A percentile compares a stretch with the other conserved stretches of the same genome.
phyloP scores from a whole-genome alignment of 2,329 filamentous ascomycete genomes.

The Aspergillus pseudoterreus region DNA sequence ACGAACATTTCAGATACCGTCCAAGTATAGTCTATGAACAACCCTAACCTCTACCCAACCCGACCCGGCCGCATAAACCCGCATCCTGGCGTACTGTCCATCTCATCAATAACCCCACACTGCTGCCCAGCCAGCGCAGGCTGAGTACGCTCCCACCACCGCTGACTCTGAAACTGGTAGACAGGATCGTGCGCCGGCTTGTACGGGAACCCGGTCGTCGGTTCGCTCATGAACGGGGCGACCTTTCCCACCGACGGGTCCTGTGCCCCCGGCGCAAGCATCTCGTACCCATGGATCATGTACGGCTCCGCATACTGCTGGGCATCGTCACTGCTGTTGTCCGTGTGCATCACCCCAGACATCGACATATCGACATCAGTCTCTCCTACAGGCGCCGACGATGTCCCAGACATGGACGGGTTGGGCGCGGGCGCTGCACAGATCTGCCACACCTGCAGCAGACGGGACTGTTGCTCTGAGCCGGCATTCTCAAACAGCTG shows the following conservation, averaged over 20 bases:
- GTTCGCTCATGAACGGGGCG: conserved; percentile 16
- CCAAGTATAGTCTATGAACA: no score
- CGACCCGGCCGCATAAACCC: conserved; percentile 7
- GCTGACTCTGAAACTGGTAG: conserved; percentile 30
- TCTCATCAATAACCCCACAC: conserved; percentile 36
- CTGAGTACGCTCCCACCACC: conserved; percentile 36
- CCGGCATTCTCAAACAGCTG: conserved; percentile 75
- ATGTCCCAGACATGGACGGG: no score
- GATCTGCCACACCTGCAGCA: conserved; percentile 83
- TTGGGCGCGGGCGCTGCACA: conserved; percentile 48
- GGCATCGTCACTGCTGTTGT: not conserved
- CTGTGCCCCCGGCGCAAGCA: conserved; percentile 62
- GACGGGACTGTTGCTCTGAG: conserved; percentile 65
- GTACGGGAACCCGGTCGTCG: conserved; percentile 31
- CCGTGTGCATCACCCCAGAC: not conserved
- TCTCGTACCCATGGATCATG: conserved; percentile 77
- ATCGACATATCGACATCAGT: not conserved
- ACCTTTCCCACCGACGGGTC: conserved; percentile 33
- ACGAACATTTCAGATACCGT: no score
- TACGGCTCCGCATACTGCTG: conserved; percentile 67
- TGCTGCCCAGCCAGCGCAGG: conserved; percentile 30
- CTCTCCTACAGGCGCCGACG: no score
- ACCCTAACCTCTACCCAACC: not conserved
- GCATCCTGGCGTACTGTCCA: conserved; percentile 22
- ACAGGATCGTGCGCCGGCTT: conserved; percentile 38